These are phyloP conservation scores for Crithidia expoeki DNA, from an alignment of 208 protist genomes.

Conservation along the genomic window DNA sequence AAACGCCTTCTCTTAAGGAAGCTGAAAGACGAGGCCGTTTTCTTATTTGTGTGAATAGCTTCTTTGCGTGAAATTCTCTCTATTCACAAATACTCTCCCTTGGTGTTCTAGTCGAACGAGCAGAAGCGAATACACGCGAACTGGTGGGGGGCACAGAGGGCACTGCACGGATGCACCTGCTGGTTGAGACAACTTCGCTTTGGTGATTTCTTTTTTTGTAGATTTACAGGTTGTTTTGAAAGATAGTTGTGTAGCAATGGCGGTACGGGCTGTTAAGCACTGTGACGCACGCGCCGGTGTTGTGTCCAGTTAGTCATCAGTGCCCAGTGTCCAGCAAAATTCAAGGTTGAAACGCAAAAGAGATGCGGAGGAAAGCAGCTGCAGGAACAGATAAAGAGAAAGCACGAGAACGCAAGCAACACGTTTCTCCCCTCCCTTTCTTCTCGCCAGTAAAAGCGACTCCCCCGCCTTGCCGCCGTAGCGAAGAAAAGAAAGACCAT, in stretches of 20 bases:
- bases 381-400: not conserved
- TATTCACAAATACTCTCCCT: not conserved
- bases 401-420: constrained; percentile 2
- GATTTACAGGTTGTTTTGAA: constrained; percentile 1
- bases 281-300: not conserved
- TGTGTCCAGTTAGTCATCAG: no score
- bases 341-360: not conserved
- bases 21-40: no score
- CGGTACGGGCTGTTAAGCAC: constrained; percentile 13
- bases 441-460: no score
- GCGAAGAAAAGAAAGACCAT: no score
- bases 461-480: no score
- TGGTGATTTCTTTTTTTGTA: constrained; percentile 2
- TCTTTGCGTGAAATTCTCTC: no score
- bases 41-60: no score
- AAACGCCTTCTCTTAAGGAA: no score
- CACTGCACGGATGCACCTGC: not conserved
- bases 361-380: no score
- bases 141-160: not conserved
- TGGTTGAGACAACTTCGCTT: not conserved
- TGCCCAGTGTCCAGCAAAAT: not conserved
- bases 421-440: no score
- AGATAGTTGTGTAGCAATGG: constrained; percentile 11
- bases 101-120: not conserved
- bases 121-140: not conserved